Conservation (phyloP, 495 filamentous ascomycete species). For the Tuber aestivum region DNA sequence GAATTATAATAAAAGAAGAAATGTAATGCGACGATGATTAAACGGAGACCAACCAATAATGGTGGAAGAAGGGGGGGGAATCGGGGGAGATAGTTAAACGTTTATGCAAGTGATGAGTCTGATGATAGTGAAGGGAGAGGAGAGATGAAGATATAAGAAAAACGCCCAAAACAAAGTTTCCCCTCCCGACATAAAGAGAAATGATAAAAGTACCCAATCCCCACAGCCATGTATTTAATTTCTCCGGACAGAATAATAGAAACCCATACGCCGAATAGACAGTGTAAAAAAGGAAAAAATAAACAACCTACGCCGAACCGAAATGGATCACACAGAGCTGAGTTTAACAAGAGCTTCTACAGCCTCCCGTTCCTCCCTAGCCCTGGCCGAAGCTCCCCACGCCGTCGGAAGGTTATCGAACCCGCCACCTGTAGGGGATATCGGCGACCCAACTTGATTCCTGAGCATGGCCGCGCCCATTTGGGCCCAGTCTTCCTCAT, state of each 20-base stretch:
- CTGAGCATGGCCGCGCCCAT: slow-evolving; percentile 82
- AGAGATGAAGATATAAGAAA: slow-evolving; percentile 21
- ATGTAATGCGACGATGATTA: slow-evolving; percentile 4
- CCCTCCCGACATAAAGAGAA: slow-evolving; percentile 21
- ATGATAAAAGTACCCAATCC: slow-evolving; percentile 16
- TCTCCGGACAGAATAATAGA: slow-evolving; percentile 1
- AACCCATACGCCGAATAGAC: not conserved
- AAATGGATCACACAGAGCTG: slow-evolving; percentile 40
- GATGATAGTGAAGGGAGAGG: slow-evolving; percentile 12
- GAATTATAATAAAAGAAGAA: not conserved
- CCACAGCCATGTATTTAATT: slow-evolving; percentile 5
- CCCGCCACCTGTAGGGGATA: slow-evolving; percentile 35
- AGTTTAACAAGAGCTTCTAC: slow-evolving; percentile 43
- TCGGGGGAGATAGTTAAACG: slow-evolving; percentile 15
- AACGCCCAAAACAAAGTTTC: slow-evolving; percentile 35
- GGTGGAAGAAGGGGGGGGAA: slow-evolving; percentile 22
- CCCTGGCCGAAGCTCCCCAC: slow-evolving; percentile 27
- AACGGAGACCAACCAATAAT: slow-evolving; percentile 5
- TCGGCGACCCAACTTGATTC: slow-evolving; percentile 37
- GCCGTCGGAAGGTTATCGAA: slow-evolving; percentile 18
- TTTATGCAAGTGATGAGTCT: not conserved
- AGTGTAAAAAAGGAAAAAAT: slow-evolving; percentile 4
- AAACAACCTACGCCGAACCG: slow-evolving; percentile 20
- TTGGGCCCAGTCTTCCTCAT: slow-evolving; percentile 94
- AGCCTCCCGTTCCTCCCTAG: slow-evolving; percentile 40